A percentile compares a stretch with the other conserved stretches of the same genome.
phyloP scores from a whole-genome alignment of 768 basidiomycete species.

The Leccinum rimulosum region DNA sequence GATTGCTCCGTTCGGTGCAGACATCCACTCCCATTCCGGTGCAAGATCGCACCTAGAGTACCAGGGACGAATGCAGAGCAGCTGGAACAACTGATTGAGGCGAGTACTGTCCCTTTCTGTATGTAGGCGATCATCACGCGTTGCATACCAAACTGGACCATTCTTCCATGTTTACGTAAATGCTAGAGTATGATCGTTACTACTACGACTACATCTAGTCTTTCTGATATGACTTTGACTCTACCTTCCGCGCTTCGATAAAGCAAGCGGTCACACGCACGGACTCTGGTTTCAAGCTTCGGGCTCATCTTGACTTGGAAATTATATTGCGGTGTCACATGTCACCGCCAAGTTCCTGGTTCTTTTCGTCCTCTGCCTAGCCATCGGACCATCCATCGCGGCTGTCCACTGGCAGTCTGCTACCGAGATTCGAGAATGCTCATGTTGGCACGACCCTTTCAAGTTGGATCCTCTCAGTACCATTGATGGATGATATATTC shows the following conservation, averaged over 20 bases:
- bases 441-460: neutral
- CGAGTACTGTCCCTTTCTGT: conserved; percentile 7
- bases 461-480: neutral
- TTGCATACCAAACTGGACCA: neutral
- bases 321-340: too few relatives aligned
- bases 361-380: too few relatives aligned
- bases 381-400: neutral
- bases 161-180: neutral
- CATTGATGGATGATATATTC: neutral
- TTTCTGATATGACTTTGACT: neutral
- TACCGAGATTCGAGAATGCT: neutral
- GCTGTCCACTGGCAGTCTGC: neutral
- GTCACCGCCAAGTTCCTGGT: too few relatives aligned
- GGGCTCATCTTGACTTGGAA: too few relatives aligned
- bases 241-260: neutral
- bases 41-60: conserved; percentile 12
- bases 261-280: neutral
- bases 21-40: conserved; percentile 18
- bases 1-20: neutral
- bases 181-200: neutral
- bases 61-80: conserved; percentile 5
- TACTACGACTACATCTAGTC: neutral
- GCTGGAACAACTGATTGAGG: conserved; percentile 14
- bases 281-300: too few relatives aligned
- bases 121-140: neutral